phyloP scores from a whole-genome alignment of 345 rosid genomes.

The Bruguiera parviflora region DNA sequence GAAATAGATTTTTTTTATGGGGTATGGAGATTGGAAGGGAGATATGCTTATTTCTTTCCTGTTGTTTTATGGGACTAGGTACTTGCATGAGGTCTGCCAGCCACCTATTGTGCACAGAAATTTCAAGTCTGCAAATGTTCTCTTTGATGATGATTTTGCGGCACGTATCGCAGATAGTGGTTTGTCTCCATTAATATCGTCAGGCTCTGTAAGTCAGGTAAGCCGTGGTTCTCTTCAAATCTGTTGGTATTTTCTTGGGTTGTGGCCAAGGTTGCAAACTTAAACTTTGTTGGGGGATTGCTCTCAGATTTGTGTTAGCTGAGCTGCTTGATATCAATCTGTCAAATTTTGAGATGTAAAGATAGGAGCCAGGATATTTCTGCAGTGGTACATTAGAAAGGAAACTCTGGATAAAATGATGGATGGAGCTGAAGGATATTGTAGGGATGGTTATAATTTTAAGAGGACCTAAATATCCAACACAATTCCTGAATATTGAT shows the following conservation, averaged over 20 bases:
- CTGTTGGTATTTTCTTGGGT: conserved; percentile 3
- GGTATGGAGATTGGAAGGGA: neutral
- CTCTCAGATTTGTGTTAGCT: conserved; percentile 12
- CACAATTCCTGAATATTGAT: too few relatives aligned
- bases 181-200: conserved; percentile 73
- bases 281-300: conserved; percentile 2
- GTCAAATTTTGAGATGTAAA: neutral
- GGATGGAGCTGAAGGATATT: neutral
- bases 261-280: neutral
- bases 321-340: neutral
- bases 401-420: neutral
- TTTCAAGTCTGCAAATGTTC: conserved; percentile 79
- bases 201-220: conserved; percentile 94
- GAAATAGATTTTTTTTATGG: too few relatives aligned
- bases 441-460: neutral
- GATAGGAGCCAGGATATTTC: too few relatives aligned
- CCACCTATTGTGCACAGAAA: conserved; percentile 86
- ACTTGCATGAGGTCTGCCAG: conserved; percentile 89
- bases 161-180: conserved; percentile 90
- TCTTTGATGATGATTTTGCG: conserved; percentile 79
- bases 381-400: too few relatives aligned
- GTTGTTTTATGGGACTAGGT: conserved; percentile 42
- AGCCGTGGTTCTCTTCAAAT: conserved; percentile 14
- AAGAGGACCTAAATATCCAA: neutral
- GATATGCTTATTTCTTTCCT: neutral